Conservation (phyloP, 2,329 filamentous ascomycete genomes). For the Aspergillus sp. region DNA sequence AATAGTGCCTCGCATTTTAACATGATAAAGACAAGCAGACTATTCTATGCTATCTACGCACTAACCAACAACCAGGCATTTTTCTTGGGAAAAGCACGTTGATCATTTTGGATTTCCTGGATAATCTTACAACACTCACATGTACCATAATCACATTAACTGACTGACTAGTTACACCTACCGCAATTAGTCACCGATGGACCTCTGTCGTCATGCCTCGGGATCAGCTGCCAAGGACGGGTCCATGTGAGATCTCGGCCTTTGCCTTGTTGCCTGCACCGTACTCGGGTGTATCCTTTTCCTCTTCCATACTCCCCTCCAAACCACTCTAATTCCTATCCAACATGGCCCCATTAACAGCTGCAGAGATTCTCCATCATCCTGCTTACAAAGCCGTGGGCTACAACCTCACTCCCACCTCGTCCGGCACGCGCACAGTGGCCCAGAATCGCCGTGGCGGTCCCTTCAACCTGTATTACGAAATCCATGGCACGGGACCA, state of each 20-base stretch:
- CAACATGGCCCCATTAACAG: slow-evolving; percentile 27
- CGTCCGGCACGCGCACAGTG: slow-evolving; percentile 61
- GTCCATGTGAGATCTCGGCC: neutral
- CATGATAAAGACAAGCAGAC: too few species aligned
- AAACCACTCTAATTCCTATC: neutral
- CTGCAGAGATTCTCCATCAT: slow-evolving; percentile 32
- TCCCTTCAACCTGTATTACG: slow-evolving; percentile 73
- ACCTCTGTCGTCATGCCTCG: neutral
- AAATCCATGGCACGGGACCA: slow-evolving; percentile 74
- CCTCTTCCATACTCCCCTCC: neutral
- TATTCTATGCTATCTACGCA: too few species aligned
- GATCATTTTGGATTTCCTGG: too few species aligned
- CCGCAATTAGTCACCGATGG: too few species aligned
- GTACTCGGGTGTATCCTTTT: neutral
- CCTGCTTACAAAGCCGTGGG: slow-evolving; percentile 30
- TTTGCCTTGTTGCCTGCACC: too few species aligned
- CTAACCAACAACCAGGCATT: too few species aligned
- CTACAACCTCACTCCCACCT: slow-evolving; percentile 60
- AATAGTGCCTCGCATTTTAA: too few species aligned
- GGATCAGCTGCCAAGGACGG: neutral
- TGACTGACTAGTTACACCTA: too few species aligned
- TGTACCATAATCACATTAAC: too few species aligned
- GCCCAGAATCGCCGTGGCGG: slow-evolving; percentile 67
- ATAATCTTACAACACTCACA: too few species aligned
- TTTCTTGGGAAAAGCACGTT: too few species aligned